Evolutionary conservation across 2,329 filamentous ascomycete genomes (phyloP).

Genomic region (Fusarium albosuccineum): DNA sequence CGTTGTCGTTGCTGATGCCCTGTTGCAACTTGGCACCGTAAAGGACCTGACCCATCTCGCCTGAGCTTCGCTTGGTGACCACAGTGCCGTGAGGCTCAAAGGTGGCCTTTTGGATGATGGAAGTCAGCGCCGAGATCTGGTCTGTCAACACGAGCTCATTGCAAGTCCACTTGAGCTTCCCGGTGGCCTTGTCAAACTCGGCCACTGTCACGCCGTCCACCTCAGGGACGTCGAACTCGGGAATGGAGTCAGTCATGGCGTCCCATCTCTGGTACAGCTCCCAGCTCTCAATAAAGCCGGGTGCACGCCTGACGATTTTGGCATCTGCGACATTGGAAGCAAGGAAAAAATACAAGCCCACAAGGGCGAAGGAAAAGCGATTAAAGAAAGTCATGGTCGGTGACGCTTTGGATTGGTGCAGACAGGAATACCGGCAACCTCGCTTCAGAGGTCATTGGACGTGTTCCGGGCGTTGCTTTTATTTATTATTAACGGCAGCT

Average conservation of each 20-base stretch:
- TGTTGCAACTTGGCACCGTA: conserved; percentile 16
- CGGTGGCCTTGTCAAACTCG: not conserved
- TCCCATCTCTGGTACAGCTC: conserved; percentile 2
- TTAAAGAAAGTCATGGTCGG: conserved; percentile 18
- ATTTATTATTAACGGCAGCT: conserved; percentile 13
- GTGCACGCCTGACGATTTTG: not conserved
- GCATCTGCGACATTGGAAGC: not conserved
- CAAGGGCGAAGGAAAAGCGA: conserved; percentile 20
- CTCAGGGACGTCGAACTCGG: conserved; percentile 13
- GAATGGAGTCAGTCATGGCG: not conserved
- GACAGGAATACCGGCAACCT: not conserved
- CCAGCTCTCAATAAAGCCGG: conserved; percentile 16
- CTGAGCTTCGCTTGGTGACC: conserved; percentile 19
- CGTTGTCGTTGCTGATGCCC: conserved; percentile 1
- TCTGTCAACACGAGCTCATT: conserved; percentile 12
- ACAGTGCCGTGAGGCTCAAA: conserved; percentile 8
- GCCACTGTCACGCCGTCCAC: not conserved
- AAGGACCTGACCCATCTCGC: not conserved
- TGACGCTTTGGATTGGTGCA: conserved; percentile 9
- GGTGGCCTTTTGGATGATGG: conserved; percentile 12
- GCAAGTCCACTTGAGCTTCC: conserved; percentile 22
- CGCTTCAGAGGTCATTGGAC: not conserved
- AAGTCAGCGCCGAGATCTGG: not conserved
- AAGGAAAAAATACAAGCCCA: conserved; percentile 13
- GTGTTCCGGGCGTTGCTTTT: conserved; percentile 22